These are phyloP conservation scores for Sordariomycetes sp. DNA, from an alignment of 2,329 filamentous ascomycete genomes.

Conservation along the genomic window DNA sequence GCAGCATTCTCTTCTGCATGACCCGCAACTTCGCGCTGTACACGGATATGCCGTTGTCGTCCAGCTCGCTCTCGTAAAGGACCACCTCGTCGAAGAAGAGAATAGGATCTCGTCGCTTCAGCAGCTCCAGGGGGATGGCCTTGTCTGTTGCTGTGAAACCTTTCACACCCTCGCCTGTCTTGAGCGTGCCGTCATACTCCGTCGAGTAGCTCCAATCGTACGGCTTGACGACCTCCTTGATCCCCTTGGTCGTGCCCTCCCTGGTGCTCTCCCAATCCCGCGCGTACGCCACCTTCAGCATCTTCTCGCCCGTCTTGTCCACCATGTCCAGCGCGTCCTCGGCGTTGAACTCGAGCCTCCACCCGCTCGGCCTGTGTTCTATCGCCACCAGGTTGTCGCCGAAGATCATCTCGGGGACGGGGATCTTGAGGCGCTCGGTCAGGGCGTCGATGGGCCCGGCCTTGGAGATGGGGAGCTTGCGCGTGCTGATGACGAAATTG, in stretches of 20 bases:
- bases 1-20: conserved; percentile 79
- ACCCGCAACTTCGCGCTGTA: conserved; percentile 86
- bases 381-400: conserved; percentile 83
- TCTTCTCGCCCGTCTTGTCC: conserved; percentile 84
- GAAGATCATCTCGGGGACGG: conserved; percentile 98
- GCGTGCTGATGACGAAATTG: conserved; percentile 67
- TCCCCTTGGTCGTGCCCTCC: conserved; percentile 74
- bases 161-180: conserved; percentile 12
- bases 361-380: conserved; percentile 63
- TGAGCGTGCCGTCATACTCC: conserved; percentile 63
- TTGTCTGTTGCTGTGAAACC: conserved; percentile 19
- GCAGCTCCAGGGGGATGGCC: conserved; percentile 72
- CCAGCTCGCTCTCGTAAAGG: conserved; percentile 93
- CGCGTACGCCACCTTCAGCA: conserved; percentile 92
- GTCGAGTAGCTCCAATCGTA: conserved; percentile 99
- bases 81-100: conserved; percentile 95
- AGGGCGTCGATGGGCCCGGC: conserved; percentile 82
- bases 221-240: conserved; percentile 88
- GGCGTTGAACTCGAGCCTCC: conserved; percentile 74
- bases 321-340: conserved; percentile 82
- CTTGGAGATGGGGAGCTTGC: conserved; percentile 93
- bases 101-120: conserved; percentile 86
- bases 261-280: conserved; percentile 64
- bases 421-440: conserved; percentile 69
- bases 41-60: conserved; percentile 92